Base-by-base conservation (phyloP, 495 filamentous ascomycete genomes). In the Daldinia bambusicola region DNA sequence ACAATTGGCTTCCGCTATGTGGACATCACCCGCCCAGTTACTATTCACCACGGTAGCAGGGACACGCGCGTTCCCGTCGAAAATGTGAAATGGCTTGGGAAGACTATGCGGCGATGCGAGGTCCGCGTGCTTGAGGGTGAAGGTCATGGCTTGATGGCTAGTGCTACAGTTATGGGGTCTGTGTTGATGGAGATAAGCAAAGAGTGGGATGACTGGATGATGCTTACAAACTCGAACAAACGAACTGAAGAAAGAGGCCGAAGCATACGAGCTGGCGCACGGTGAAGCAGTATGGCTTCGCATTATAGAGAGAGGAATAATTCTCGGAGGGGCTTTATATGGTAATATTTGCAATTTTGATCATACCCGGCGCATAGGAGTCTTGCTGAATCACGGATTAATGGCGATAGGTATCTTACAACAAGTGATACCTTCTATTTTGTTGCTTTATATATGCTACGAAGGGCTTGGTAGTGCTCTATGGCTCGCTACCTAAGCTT, bases 1-100 rank as follows among this genome's bases (percentile, higher is more conserved):
- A 89, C 92, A 0, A 97, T 99, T 72, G 95, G 95, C 0, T 99
- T 99, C 80, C 89, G 94, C 32, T 99, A 99, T 74, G 94, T 97
- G 16, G 95, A 99, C 75, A 97, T 98, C 70, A 95, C 89, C 0
- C 87, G 93, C 8, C 87, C 91, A 0, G 92, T 98, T 1, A 91
- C 97, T 26, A 97, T 99, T 65, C 95, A 97, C 71, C 95, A 99
- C 73, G 95, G 95, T 12, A 93, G 89, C 75, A 90, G 90, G 74
- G 95, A 99, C 71, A 94, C 91, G 6, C 86, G 95, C 14, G 95
- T 99, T 10, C 95, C 95, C 0, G 90, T 97, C 16, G 96, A 97
- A 41, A 99, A 98, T 78, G 92, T 97, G 22, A 86, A 89, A 62
- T 99, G 95, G 95, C 84, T 99, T 16, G 94, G 93, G 22, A 93